These are phyloP conservation scores for Mentha longifolia DNA, from an alignment of 257 asterid genomes.

Conservation along the genomic window DNA sequence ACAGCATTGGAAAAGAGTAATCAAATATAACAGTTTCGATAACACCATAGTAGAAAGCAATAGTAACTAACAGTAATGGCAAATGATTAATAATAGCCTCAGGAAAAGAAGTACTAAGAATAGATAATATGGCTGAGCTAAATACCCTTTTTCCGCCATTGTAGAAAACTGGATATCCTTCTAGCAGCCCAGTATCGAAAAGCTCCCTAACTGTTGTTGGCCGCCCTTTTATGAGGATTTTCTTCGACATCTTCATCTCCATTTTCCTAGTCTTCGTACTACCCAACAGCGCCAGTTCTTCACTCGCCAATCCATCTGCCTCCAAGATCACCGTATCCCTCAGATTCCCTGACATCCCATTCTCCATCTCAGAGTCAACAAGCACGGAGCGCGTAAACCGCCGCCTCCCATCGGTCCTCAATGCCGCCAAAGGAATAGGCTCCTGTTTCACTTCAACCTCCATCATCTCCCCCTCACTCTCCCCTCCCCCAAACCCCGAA, in stretches of 20 bases:
- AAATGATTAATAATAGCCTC: not conserved
- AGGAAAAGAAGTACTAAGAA: slow-evolving; percentile 3
- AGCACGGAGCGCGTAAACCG: slow-evolving; percentile 61
- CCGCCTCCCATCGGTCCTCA: slow-evolving; percentile 36
- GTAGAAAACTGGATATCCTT: slow-evolving; percentile 97
- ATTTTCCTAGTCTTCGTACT: slow-evolving; percentile 48
- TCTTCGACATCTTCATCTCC: slow-evolving; percentile 77
- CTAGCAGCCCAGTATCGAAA: slow-evolving; percentile 87
- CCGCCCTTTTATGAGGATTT: slow-evolving; percentile 58
- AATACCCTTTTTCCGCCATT: slow-evolving; percentile 94
- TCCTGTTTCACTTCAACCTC: slow-evolving; percentile 68
- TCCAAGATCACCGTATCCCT: slow-evolving; percentile 56
- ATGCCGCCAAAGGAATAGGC: slow-evolving; percentile 29
- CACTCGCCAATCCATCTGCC: slow-evolving; percentile 47
- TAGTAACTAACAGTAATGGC: not conserved
- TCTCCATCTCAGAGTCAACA: slow-evolving; percentile 43
- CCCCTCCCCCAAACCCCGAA: slow-evolving; percentile 29
- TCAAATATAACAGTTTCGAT: not conserved
- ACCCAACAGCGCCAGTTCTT: slow-evolving; percentile 36
- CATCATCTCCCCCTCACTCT: slow-evolving; percentile 53
- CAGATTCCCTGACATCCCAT: slow-evolving; percentile 44
- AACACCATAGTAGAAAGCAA: not conserved
- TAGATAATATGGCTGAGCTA: not conserved
- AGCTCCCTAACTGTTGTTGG: slow-evolving; percentile 92
- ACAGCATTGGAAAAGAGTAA: not conserved